Evolutionary conservation across 306 rosid genomes (phyloP), one percentile per base, ranked within the genome.

Genomic region (apple (Malus domestica)): DNA sequence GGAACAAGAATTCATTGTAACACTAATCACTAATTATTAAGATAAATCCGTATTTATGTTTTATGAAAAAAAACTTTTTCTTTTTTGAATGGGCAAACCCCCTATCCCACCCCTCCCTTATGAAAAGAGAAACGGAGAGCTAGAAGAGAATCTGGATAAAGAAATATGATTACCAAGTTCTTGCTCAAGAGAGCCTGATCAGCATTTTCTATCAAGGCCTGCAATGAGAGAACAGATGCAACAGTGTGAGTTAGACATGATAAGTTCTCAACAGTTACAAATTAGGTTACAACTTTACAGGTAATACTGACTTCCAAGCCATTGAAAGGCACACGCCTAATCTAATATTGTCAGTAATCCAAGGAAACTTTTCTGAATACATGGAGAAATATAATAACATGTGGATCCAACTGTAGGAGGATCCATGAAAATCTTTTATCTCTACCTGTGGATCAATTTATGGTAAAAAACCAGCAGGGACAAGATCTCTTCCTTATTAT

Each of bases 141-240:
- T 61, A 49, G 30, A 45, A 57, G 23, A 65, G 27, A 27, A 27
- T 27, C 11, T 63, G 64, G 68, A 66, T 57, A 49, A 70, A 51
- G 74, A 22, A 30, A 29, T 79, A 62, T 76, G 80, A 76, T 85
- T 91, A 88, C 98, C 98, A 95, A 81, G 83, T 95, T 90, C 88
- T 95, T 95, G 96, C 98, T 92, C 74, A 95, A 85, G 73, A 89
- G 66, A 69, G 97, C 98, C 81, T 89, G 98, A 71, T 89, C 93
- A 75, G 95, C 95, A 84, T 85, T 86, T 81, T 85, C 78, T 72
- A 86, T 80, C 90, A 95, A 92, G 82, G 96, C 83, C 97, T 91
- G 74, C 83, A 80, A 78, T 59, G 76, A 77, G 74, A 80, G 62
- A 23, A 63, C 49, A 77, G 66, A 81, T 44, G 20, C 68, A 33